phyloP scores from a whole-genome alignment of 495 filamentous ascomycete species.

The Xylaria flabelliformis region DNA sequence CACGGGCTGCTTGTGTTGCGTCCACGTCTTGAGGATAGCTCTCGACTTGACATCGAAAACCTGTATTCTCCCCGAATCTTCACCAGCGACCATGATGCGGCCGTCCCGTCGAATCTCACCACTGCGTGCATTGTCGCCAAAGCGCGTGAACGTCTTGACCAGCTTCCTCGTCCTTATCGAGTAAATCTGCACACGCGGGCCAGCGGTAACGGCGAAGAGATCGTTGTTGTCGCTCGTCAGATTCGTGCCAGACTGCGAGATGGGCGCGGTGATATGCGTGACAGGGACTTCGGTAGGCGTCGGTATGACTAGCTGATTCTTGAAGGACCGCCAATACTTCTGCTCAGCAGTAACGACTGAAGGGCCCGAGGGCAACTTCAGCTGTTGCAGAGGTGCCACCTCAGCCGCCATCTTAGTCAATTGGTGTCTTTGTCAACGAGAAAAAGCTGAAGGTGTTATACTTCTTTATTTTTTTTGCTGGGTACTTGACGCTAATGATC shows the following conservation, averaged over 20 bases:
- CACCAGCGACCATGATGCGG: slow-evolving; percentile 85
- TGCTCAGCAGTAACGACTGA: slow-evolving; percentile 84
- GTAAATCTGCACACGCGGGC: slow-evolving; percentile 90
- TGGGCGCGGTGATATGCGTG: slow-evolving; percentile 84
- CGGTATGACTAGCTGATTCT: slow-evolving; percentile 82
- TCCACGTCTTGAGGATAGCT: slow-evolving; percentile 95
- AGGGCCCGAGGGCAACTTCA: slow-evolving; percentile 82
- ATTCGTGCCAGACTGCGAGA: slow-evolving; percentile 37
- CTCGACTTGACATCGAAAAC: slow-evolving; percentile 88
- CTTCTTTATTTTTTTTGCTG: slow-evolving; percentile 33
- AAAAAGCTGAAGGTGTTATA: slow-evolving; percentile 16
- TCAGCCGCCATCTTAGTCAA: slow-evolving; percentile 78
- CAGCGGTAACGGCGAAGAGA: slow-evolving; percentile 89
- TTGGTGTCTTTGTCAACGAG: slow-evolving; percentile 8
- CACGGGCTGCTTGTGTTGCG: slow-evolving; percentile 91
- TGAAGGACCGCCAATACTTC: slow-evolving; percentile 92
- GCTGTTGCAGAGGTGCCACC: slow-evolving; percentile 77
- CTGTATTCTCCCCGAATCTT: slow-evolving; percentile 88
- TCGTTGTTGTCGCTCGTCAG: slow-evolving; percentile 60
- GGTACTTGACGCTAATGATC: background rate
- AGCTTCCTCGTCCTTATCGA: slow-evolving; percentile 87
- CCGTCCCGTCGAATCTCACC: slow-evolving; percentile 89
- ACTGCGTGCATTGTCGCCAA: slow-evolving; percentile 85
- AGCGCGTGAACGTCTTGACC: slow-evolving; percentile 88
- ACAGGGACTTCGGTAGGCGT: slow-evolving; percentile 84